Evolutionary conservation across 148 eudicot species (phyloP).

Genomic region (Gaultheria prostrata): DNA sequence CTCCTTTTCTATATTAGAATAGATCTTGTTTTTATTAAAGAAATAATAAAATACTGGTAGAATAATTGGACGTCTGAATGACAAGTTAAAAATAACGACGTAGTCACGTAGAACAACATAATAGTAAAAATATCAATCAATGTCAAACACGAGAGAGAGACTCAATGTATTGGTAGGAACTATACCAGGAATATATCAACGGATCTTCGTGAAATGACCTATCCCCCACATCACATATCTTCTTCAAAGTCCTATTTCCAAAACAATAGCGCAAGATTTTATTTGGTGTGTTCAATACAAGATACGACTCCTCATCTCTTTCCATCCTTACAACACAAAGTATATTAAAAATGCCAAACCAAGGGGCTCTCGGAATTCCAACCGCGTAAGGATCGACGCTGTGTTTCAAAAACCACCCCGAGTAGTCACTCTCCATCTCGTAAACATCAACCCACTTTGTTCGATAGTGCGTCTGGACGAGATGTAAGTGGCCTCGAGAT

Average conservation of each 20-base stretch:
- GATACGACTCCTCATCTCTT: constrained; percentile 5
- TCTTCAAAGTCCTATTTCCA: constrained; percentile 5
- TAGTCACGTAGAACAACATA: too few relatives aligned
- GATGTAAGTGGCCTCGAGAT: constrained; percentile 18
- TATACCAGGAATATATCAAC: not conserved
- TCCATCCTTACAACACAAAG: constrained; percentile 16
- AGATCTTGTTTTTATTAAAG: too few relatives aligned
- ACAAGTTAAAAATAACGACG: too few relatives aligned
- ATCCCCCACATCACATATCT: not conserved
- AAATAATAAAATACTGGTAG: too few relatives aligned
- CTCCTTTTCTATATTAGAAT: too few relatives aligned
- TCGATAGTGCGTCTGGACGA: constrained; percentile 11
- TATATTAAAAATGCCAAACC: not conserved
- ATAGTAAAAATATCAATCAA: not conserved
- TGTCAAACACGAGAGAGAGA: not conserved
- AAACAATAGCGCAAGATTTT: not conserved
- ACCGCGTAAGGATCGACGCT: constrained; percentile 13
- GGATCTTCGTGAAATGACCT: not conserved
- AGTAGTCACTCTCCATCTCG: constrained; percentile 32
- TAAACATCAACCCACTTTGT: constrained; percentile 2
- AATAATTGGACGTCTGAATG: too few relatives aligned
- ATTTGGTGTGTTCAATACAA: not conserved
- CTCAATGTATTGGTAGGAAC: not conserved
- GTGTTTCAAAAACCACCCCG: constrained; percentile 29
- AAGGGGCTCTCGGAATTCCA: not conserved